These are phyloP conservation scores for Schwanniomyces vanrijiae DNA, from an alignment of 805 yeast species.

Conservation along the genomic window DNA sequence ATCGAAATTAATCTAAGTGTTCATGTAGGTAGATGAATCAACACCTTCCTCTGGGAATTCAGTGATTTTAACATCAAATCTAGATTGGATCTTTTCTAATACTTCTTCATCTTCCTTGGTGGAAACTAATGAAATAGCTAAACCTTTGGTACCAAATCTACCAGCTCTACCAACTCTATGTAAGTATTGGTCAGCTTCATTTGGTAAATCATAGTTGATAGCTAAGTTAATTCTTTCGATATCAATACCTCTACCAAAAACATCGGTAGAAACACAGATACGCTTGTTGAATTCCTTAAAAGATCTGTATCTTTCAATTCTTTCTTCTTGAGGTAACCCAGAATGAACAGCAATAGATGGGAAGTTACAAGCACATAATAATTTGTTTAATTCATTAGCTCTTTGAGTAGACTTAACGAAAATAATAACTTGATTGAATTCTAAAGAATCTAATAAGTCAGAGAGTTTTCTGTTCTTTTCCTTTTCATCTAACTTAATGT, in stretches of 20 bases:
- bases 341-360: constrained; percentile 97
- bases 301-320: constrained; percentile 93
- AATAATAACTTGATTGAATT: constrained; percentile 96
- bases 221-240: constrained; percentile 98
- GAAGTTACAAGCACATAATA: constrained; percentile 89
- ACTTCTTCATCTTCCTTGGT: constrained; percentile 86
- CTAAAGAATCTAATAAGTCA: constrained; percentile 88
- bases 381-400: constrained; percentile 87
- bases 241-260: constrained; percentile 99
- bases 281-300: constrained; percentile 98
- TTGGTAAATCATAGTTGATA: constrained; percentile 94
- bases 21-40: constrained; percentile 97
- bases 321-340: constrained; percentile 94
- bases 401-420: constrained; percentile 90
- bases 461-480: constrained; percentile 93
- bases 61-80: constrained; percentile 93
- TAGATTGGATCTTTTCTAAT: constrained; percentile 88
- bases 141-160: constrained; percentile 99
- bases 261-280: constrained; percentile 97
- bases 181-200: constrained; percentile 95
- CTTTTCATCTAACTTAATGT: constrained; percentile 81
- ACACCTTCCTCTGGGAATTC: constrained; percentile 98
- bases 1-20: constrained; percentile 52
- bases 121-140: constrained; percentile 88
- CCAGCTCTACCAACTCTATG: constrained; percentile 99